Conservation (phyloP, 2,329 filamentous ascomycete genomes). For the Colletotrichum spaethianum region DNA sequence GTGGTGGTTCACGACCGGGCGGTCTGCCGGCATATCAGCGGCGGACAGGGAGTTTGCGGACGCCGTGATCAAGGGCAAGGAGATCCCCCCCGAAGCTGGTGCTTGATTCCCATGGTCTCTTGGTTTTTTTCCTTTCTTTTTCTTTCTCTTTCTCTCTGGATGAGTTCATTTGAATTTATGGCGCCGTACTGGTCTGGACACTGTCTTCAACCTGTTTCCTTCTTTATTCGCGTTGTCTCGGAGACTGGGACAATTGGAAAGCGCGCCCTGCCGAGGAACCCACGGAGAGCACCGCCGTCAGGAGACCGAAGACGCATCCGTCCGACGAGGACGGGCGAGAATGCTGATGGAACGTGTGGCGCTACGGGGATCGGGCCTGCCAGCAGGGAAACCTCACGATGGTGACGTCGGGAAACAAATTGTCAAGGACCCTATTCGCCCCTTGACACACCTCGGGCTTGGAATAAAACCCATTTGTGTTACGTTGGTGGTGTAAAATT, state of each 20-base stretch:
- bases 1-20: constrained; percentile 37
- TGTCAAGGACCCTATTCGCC: not conserved
- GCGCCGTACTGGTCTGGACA: not conserved
- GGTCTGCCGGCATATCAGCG: not conserved
- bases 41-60: constrained; percentile 8
- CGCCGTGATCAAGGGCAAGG: constrained; percentile 35
- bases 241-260: not conserved
- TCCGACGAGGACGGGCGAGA: not conserved
- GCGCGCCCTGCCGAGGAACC: not conserved
- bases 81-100: constrained; percentile 26
- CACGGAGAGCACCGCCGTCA: not conserved
- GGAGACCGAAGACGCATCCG: constrained; percentile 3
- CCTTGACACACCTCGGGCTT: not conserved
- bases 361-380: not conserved
- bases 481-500: not conserved
- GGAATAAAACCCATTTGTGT: not conserved
- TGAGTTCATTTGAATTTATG: not conserved
- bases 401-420: not conserved
- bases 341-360: not conserved
- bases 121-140: not conserved
- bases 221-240: constrained; percentile 4
- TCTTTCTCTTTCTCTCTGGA: not conserved
- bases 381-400: not conserved
- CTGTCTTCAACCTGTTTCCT: constrained; percentile 2
- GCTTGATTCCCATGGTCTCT: not conserved